Evolutionary conservation across 345 rosid genomes (phyloP).

Genomic region (Kernera saxatilis): DNA sequence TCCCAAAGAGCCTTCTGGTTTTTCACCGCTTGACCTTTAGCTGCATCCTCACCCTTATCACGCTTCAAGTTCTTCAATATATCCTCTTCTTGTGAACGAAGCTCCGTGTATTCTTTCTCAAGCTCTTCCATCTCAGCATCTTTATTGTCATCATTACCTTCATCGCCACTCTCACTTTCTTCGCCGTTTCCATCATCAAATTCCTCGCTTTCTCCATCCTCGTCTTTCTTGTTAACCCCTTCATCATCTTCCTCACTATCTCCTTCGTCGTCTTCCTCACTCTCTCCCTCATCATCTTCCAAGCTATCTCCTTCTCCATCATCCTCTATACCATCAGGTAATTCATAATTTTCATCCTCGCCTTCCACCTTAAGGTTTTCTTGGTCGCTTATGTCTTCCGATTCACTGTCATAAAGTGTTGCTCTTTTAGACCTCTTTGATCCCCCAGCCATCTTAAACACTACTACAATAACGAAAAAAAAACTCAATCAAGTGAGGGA

Average conservation of each 20-base stretch:
- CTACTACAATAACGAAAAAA: not conserved
- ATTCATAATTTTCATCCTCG: conserved; percentile 1
- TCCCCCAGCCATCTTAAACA: conserved; percentile 31
- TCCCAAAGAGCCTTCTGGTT: conserved; percentile 92
- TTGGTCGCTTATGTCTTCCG: conserved; percentile 33
- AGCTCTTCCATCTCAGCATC: conserved; percentile 77
- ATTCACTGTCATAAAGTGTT: conserved; percentile 24
- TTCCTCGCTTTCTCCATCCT: conserved; percentile 27
- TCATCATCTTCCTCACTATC: conserved; percentile 19
- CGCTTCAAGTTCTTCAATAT: conserved; percentile 64
- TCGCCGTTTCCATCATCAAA: conserved; percentile 53
- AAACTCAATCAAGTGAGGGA: not conserved
- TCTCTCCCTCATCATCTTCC: conserved; percentile 13
- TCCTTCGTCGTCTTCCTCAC: conserved; percentile 23
- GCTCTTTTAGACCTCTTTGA: conserved; percentile 35
- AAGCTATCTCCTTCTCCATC: conserved; percentile 14
- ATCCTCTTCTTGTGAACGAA: conserved; percentile 62
- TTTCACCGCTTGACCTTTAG: conserved; percentile 87
- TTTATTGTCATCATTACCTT: conserved; percentile 17
- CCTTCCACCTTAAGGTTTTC: conserved; percentile 17
- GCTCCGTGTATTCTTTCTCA: conserved; percentile 67
- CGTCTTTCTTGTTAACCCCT: conserved; percentile 21
- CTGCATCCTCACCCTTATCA: conserved; percentile 78
- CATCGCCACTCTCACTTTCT: conserved; percentile 44
- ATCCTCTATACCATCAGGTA: conserved; percentile 19